Evolutionary conservation across 2,329 filamentous ascomycete species (phyloP).

Genomic region (Thyridium curvatum): DNA sequence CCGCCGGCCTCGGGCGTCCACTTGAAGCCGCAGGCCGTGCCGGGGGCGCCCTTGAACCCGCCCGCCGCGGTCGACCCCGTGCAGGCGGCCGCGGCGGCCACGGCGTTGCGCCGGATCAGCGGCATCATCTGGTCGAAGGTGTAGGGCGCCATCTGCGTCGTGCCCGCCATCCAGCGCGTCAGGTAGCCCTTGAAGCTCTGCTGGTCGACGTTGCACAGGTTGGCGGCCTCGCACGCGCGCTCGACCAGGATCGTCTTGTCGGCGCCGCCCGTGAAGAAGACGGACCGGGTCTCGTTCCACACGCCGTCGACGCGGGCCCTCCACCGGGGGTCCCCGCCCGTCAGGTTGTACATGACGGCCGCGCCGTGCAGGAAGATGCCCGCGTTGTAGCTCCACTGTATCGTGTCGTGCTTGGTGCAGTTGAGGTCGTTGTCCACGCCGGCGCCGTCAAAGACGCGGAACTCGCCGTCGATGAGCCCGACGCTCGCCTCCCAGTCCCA

Average conservation of each 20-base stretch:
- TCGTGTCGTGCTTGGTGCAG: constrained; percentile 46
- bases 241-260: constrained; percentile 54
- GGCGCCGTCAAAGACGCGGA: constrained; percentile 52
- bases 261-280: constrained; percentile 64
- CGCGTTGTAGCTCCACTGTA: constrained; percentile 65
- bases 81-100: constrained; percentile 46
- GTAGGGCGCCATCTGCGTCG: constrained; percentile 47
- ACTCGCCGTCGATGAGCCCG: constrained; percentile 50
- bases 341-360: constrained; percentile 57
- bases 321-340: constrained; percentile 45
- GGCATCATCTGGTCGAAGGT: constrained; percentile 42
- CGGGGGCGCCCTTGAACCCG: constrained; percentile 36
- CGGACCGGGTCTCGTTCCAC: constrained; percentile 35
- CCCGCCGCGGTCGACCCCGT: constrained; percentile 23
- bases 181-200: constrained; percentile 72
- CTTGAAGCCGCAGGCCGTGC: constrained; percentile 60
- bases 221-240: constrained; percentile 55
- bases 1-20: constrained; percentile 50
- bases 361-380: constrained; percentile 59
- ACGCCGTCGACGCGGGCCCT: constrained; percentile 54
- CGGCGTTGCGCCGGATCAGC: constrained; percentile 43
- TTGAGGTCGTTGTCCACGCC: constrained; percentile 30
- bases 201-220: constrained; percentile 64
- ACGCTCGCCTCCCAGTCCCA: constrained; percentile 58
- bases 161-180: constrained; percentile 56